phyloP scores from a whole-genome alignment of 1,284 basidiomycete species.

The Pisolithus thermaeus region DNA sequence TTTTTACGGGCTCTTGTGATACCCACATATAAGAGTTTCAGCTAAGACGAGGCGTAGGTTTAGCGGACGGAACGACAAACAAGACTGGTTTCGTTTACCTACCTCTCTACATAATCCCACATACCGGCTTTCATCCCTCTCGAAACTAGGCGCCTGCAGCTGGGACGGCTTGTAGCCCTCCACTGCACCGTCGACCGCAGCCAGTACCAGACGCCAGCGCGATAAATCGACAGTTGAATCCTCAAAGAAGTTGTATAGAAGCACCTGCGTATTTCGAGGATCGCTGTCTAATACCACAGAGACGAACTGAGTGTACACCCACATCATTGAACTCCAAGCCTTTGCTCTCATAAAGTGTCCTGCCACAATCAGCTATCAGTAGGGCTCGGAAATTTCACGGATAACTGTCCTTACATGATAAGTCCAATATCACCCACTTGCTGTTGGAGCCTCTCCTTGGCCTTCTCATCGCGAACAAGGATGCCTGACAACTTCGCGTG shows the following conservation, averaged over 20 bases:
- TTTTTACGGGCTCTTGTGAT: conserved; percentile 64
- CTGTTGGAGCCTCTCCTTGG: conserved; percentile 41
- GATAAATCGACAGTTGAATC: conserved; percentile 47
- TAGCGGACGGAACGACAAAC: background rate
- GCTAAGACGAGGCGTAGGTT: conserved; percentile 27
- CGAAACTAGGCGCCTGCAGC: conserved; percentile 42
- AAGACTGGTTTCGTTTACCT: conserved; percentile 5
- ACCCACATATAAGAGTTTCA: conserved; percentile 67
- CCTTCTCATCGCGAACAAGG: conserved; percentile 56
- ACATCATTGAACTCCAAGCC: conserved; percentile 72
- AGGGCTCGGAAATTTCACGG: background rate
- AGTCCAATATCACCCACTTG: conserved; percentile 58
- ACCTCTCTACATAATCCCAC: conserved; percentile 59
- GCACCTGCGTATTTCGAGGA: conserved; percentile 50
- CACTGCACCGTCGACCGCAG: conserved; percentile 28
- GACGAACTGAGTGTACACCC: conserved; percentile 7
- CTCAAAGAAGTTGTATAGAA: conserved; percentile 67
- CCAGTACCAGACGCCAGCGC: conserved; percentile 60
- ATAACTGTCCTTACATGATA: conserved; percentile 44
- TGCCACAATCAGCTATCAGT: conserved; percentile 18
- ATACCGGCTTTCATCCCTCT: conserved; percentile 41
- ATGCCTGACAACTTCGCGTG: conserved; percentile 41
- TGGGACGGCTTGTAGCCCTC: conserved; percentile 10
- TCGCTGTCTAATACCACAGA: background rate
- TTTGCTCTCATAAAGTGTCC: conserved; percentile 70